Evolutionary conservation across 2,329 filamentous ascomycete species (phyloP).

Genomic region (Trichoderma sp.): DNA sequence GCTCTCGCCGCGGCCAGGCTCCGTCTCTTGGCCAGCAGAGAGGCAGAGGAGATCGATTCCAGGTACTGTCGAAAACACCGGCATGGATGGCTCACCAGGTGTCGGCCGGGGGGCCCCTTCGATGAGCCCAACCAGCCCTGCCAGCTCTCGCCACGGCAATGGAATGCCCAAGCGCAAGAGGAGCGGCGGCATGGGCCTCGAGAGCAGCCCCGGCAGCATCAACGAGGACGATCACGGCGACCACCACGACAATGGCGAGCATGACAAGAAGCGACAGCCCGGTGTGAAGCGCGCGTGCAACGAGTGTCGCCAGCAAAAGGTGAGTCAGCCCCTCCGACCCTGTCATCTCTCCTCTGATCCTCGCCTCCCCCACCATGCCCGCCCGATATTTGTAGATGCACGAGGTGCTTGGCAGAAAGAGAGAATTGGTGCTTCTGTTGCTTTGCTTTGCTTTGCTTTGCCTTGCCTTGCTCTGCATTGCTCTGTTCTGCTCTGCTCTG

Average conservation of each 20-base stretch:
- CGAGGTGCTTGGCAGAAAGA: not conserved
- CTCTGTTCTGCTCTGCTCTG: not conserved
- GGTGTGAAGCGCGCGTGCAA: slow-evolving; percentile 79
- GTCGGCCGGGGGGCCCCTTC: slow-evolving; percentile 46
- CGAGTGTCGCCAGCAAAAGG: slow-evolving; percentile 82
- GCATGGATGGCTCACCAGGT: slow-evolving; percentile 50
- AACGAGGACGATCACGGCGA: slow-evolving; percentile 54
- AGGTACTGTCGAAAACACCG: not conserved
- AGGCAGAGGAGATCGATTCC: not conserved
- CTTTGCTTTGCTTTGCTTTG: not conserved
- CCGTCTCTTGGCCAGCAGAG: slow-evolving; percentile 20
- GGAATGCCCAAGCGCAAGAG: slow-evolving; percentile 56
- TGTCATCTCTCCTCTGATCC: not conserved
- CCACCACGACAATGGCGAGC: slow-evolving; percentile 44
- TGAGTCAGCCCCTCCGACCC: slow-evolving; percentile 41
- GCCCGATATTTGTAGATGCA: not conserved
- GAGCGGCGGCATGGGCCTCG: slow-evolving; percentile 51
- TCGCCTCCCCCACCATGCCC: not conserved
- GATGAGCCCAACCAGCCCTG: slow-evolving; percentile 54
- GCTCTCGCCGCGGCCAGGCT: slow-evolving; percentile 20
- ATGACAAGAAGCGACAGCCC: slow-evolving; percentile 62
- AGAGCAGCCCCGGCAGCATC: slow-evolving; percentile 59
- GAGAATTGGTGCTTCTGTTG: not conserved
- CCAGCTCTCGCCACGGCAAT: slow-evolving; percentile 50
- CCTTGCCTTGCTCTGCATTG: not conserved